phyloP scores from a whole-genome alignment of 2,329 filamentous ascomycete genomes.

The Aspergillus persii region DNA sequence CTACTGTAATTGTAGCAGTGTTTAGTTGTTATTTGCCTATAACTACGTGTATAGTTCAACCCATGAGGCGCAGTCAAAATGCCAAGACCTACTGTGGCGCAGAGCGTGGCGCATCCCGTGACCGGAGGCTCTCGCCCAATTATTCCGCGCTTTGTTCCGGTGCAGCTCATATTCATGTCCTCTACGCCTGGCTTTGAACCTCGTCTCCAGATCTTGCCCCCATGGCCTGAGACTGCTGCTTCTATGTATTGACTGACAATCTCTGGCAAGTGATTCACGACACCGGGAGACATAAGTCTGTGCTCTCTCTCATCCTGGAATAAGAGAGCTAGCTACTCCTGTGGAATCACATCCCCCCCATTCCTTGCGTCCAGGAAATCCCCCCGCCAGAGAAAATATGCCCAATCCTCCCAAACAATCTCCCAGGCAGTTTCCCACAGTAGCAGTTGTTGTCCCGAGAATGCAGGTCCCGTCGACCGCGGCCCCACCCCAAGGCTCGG shows the following conservation, averaged over 20 bases:
- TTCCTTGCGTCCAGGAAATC: background rate
- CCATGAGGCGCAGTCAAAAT: no score
- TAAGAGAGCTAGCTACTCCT: background rate
- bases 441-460: slow-evolving; percentile 18
- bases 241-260: background rate
- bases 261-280: background rate
- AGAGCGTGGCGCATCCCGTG: background rate
- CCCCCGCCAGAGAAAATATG: slow-evolving; percentile 3
- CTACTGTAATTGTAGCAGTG: no score
- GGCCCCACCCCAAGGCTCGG: background rate
- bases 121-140: background rate
- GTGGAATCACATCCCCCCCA: background rate
- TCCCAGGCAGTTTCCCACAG: slow-evolving; percentile 2
- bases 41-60: no score
- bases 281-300: background rate
- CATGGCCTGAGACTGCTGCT: background rate
- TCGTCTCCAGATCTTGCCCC: background rate
- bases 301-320: background rate
- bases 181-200: no score
- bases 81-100: background rate
- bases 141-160: background rate
- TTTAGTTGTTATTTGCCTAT: no score
- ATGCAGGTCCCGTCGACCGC: slow-evolving; percentile 10
- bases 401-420: slow-evolving; percentile 1
- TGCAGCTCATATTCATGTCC: background rate